Percentiles rank a stretch among this genome's conserved stretches.
Evolutionary conservation across 768 basidiomycete genomes (phyloP).

Genomic region (Xerocomellus amylosporus): DNA sequence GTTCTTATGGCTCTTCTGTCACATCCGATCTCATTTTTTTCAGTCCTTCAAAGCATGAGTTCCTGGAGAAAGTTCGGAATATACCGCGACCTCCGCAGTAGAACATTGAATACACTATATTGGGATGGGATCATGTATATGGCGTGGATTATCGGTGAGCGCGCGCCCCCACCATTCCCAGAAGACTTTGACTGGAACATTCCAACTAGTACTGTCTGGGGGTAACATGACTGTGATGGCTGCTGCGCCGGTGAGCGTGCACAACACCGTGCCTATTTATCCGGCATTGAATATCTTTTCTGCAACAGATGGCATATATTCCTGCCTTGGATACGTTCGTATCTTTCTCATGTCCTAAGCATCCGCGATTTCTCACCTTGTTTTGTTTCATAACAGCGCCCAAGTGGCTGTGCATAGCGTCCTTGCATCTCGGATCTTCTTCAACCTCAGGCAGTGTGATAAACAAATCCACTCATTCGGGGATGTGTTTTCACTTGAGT

Average conservation of each 20-base stretch:
- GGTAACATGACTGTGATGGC: constrained; percentile 15
- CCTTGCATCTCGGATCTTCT: constrained; percentile 28
- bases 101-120: constrained; percentile 21
- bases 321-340: constrained; percentile 25
- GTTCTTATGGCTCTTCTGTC: neutral
- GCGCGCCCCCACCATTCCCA: neutral
- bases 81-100: constrained; percentile 20
- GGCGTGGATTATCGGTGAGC: constrained; percentile 21
- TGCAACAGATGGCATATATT: constrained; percentile 13
- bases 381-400: constrained; percentile 13
- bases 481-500: neutral
- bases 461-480: neutral
- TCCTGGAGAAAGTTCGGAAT: constrained; percentile 23
- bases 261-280: neutral
- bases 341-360: neutral
- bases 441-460: constrained; percentile 25
- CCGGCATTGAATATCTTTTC: neutral
- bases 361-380: constrained; percentile 3
- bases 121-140: constrained; percentile 30
- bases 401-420: constrained; percentile 29
- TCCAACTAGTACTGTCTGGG: constrained; percentile 10
- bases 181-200: neutral
- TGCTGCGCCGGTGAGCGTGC: constrained; percentile 20
- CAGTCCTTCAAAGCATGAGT: constrained; percentile 27
- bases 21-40: neutral